Percentiles rank a stretch among this genome's conserved stretches.
These are phyloP conservation scores for Prunus dulcis DNA, from an alignment of 306 rosid genomes.

Conservation along the genomic window DNA sequence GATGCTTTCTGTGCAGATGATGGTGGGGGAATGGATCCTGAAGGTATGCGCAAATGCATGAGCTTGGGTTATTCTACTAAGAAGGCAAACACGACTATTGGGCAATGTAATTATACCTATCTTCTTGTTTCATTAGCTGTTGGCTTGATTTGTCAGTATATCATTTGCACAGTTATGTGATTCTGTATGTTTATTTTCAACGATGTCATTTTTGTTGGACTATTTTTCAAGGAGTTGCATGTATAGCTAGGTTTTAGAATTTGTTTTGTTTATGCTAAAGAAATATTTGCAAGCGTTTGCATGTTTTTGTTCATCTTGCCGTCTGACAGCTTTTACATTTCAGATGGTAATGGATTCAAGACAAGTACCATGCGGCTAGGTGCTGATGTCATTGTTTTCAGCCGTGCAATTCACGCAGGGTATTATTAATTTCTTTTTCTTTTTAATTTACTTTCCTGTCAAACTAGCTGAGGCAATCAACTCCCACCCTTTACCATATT, in stretches of 20 bases:
- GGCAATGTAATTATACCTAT: constrained; percentile 60
- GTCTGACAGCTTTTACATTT: constrained; percentile 17
- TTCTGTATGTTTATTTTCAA: background rate
- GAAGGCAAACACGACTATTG: constrained; percentile 87
- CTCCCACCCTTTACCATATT: background rate
- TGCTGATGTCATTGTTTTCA: constrained; percentile 88
- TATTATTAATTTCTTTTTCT: constrained; percentile 27
- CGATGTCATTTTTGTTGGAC: background rate
- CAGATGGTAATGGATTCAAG: constrained; percentile 99
- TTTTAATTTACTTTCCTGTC: background rate
- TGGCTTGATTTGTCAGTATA: background rate
- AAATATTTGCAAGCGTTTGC: background rate
- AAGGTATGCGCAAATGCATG: constrained; percentile 79
- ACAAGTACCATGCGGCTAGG: constrained; percentile 97
- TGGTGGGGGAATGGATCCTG: constrained; percentile 95
- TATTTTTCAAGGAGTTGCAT: background rate
- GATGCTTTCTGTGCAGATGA: constrained; percentile 59
- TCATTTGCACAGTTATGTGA: background rate
- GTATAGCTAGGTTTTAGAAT: background rate
- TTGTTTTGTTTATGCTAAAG: background rate
- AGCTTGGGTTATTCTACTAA: constrained; percentile 95
- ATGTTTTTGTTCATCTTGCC: constrained; percentile 16
- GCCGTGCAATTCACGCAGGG: constrained; percentile 60
- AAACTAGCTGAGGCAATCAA: background rate
- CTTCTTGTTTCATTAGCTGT: constrained; percentile 17